A percentile compares a stretch with the other conserved stretches of the same genome.
These are phyloP conservation scores for Ceraceosorus guamensis DNA, from an alignment of 1,284 basidiomycete species.

Conservation along the genomic window DNA sequence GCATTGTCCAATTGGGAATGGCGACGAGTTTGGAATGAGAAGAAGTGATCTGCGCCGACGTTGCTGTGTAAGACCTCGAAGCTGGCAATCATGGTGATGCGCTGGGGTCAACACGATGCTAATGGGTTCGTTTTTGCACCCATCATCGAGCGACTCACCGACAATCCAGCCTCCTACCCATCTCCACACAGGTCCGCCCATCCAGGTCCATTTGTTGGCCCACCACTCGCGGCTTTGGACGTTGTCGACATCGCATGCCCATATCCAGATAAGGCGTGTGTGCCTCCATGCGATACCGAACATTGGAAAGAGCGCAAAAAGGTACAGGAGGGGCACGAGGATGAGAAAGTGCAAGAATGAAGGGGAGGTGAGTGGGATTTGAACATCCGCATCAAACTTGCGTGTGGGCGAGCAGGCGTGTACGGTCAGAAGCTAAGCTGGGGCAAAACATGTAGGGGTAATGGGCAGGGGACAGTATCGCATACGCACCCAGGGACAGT, in stretches of 20 bases:
- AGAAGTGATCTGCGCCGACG: background rate
- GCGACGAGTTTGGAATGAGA: too few species aligned
- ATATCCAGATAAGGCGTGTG: slow-evolving; percentile 1
- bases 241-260: background rate
- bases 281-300: background rate
- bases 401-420: too few species aligned
- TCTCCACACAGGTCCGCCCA: slow-evolving; percentile 8
- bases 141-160: background rate
- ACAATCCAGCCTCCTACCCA: slow-evolving; percentile 5
- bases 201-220: slow-evolving; percentile 4
- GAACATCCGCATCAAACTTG: slow-evolving; percentile 10
- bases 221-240: slow-evolving; percentile 6
- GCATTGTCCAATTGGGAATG: background rate
- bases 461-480: too few species aligned
- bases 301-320: slow-evolving; percentile 3
- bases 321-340: slow-evolving; percentile 1
- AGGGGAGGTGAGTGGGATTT: background rate
- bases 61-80: background rate
- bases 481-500: slow-evolving; percentile 9
- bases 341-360: slow-evolving; percentile 3
- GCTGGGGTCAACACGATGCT: background rate
- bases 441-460: background rate
- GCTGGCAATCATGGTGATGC: background rate
- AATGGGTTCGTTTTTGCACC: background rate
- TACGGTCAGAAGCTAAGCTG: background rate